Conservation (phyloP, 345 rosid genomes). For the Lumnitzera littorea region DNA sequence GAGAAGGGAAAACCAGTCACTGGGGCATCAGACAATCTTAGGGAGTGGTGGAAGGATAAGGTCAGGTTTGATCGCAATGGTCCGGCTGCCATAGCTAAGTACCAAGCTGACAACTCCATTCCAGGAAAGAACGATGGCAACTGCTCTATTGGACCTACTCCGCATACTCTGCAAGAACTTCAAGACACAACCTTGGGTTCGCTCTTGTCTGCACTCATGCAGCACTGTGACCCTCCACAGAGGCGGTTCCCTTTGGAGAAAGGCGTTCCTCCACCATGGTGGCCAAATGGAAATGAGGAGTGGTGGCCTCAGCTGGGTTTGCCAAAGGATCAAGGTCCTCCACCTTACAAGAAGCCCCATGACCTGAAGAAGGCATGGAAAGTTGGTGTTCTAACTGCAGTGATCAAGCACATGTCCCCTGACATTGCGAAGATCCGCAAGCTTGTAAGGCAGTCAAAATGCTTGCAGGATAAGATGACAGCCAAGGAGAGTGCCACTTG, state of each 20-base stretch:
- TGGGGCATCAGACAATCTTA: slow-evolving; percentile 85
- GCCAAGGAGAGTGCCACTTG: slow-evolving; percentile 90
- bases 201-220: slow-evolving; percentile 75
- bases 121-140: slow-evolving; percentile 46
- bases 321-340: slow-evolving; percentile 61
- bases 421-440: slow-evolving; percentile 68
- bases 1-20: slow-evolving; percentile 86
- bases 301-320: slow-evolving; percentile 82
- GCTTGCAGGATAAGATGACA: slow-evolving; percentile 92
- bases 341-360: slow-evolving; percentile 97
- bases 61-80: slow-evolving; percentile 94
- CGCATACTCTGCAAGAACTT: slow-evolving; percentile 77
- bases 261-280: slow-evolving; percentile 92
- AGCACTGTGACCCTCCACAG: slow-evolving; percentile 91
- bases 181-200: slow-evolving; percentile 98
- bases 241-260: slow-evolving; percentile 77
- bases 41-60: slow-evolving; percentile 97
- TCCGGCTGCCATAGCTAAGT: slow-evolving; percentile 77
- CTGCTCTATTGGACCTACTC: slow-evolving; percentile 51
- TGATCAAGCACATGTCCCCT: slow-evolving; percentile 80
- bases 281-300: slow-evolving; percentile 89
- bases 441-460: slow-evolving; percentile 76
- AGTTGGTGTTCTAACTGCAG: slow-evolving; percentile 77
- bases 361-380: slow-evolving; percentile 96
- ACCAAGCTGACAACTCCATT: slow-evolving; percentile 48